A percentile compares a stretch with the other conserved stretches of the same genome.
phyloP scores from a whole-genome alignment of 352 stramenopile species.

The Globisporangium recalcitrans region DNA sequence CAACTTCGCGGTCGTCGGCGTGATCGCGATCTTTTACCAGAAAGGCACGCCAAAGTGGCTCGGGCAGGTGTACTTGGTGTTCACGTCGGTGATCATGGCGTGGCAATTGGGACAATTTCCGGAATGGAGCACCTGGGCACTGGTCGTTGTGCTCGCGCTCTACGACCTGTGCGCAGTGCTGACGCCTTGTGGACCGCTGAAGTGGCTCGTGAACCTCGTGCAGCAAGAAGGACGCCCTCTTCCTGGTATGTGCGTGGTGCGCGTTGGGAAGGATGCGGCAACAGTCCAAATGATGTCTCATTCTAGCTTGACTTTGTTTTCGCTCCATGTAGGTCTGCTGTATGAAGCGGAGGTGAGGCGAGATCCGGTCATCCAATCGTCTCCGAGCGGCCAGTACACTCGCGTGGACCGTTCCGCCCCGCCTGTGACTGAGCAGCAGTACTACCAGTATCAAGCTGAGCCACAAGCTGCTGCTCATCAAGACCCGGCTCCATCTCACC shows the following conservation, averaged over 20 bases:
- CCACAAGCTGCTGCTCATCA: slow-evolving; percentile 1
- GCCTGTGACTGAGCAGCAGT: slow-evolving; percentile 35
- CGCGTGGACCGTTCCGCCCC: neutral
- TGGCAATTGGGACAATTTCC: slow-evolving; percentile 97
- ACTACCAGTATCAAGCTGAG: slow-evolving; percentile 70
- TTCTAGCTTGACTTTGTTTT: neutral
- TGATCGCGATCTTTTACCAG: slow-evolving; percentile 89
- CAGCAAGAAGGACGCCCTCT: slow-evolving; percentile 87
- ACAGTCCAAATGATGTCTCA: neutral
- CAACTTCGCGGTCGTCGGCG: slow-evolving; percentile 89
- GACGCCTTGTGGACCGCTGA: slow-evolving; percentile 97
- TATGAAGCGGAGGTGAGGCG: slow-evolving; percentile 69
- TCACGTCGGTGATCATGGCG: slow-evolving; percentile 96
- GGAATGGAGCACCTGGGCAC: slow-evolving; percentile 90
- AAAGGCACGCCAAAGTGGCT: slow-evolving; percentile 78
- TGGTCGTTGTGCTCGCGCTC: slow-evolving; percentile 94
- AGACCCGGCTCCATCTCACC: slow-evolving; percentile 35
- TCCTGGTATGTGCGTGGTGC: slow-evolving; percentile 49
- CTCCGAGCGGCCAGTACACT: slow-evolving; percentile 7
- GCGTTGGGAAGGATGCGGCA: no score
- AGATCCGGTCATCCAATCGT: slow-evolving; percentile 22
- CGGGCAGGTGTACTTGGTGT: slow-evolving; percentile 93
- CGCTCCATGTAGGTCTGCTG: slow-evolving; percentile 37
- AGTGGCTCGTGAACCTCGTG: slow-evolving; percentile 93
- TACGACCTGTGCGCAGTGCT: slow-evolving; percentile 99